Evolutionary conservation across 2,329 filamentous ascomycete species (phyloP).

Genomic region (Fusarium abutilonis): DNA sequence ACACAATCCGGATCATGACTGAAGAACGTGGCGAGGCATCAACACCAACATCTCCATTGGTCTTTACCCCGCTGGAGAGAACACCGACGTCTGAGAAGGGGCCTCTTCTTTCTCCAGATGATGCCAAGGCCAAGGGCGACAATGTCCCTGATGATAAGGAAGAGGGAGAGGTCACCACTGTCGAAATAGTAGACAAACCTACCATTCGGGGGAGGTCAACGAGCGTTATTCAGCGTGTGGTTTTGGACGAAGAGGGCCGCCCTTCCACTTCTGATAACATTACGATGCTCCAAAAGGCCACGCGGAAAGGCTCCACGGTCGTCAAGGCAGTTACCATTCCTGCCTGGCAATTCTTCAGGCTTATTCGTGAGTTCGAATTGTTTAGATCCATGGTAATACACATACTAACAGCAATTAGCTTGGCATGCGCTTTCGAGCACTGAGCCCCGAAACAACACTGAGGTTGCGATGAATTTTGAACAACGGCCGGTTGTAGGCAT

Average conservation of each 20-base stretch:
- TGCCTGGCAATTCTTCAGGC: constrained; percentile 95
- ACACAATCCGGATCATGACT: constrained; percentile 50
- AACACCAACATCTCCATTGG: constrained; percentile 49
- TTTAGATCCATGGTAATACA: not conserved
- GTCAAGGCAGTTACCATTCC: constrained; percentile 91
- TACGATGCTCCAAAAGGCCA: constrained; percentile 56
- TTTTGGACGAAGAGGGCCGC: constrained; percentile 62
- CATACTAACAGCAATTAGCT: constrained; percentile 63
- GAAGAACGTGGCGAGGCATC: constrained; percentile 48
- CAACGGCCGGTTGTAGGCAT: constrained; percentile 88
- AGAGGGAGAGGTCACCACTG: constrained; percentile 31
- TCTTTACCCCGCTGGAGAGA: constrained; percentile 42
- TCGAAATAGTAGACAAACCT: constrained; percentile 42
- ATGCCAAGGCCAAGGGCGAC: constrained; percentile 15
- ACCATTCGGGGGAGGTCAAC: constrained; percentile 59
- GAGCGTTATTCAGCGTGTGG: constrained; percentile 70
- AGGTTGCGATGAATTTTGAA: constrained; percentile 89
- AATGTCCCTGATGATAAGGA: constrained; percentile 26
- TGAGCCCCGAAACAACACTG: constrained; percentile 72
- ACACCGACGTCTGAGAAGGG: constrained; percentile 32
- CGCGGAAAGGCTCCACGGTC: constrained; percentile 59
- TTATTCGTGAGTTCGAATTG: constrained; percentile 74
- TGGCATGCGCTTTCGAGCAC: constrained; percentile 77
- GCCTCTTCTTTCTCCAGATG: constrained; percentile 1
- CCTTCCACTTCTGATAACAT: constrained; percentile 55